Evolutionary conservation across 2,329 filamentous ascomycete species (phyloP).

Genomic region (Fusarium dlaminii): DNA sequence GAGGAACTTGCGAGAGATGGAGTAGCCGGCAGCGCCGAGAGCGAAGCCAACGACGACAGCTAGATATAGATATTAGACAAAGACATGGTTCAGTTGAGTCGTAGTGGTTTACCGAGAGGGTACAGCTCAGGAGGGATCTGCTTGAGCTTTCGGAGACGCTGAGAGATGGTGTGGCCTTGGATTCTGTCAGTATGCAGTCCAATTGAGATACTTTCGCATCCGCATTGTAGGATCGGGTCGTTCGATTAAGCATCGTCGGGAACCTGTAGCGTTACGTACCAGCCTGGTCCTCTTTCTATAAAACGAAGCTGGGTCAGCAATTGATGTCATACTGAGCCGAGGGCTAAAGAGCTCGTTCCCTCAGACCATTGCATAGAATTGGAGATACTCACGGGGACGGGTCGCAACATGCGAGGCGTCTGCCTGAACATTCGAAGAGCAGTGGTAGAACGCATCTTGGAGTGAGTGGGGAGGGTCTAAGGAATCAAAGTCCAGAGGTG

Average conservation of each 20-base stretch:
- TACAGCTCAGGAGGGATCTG: constrained; percentile 93
- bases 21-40: constrained; percentile 83
- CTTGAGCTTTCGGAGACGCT: constrained; percentile 90
- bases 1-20: constrained; percentile 80
- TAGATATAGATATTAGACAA: constrained; percentile 51
- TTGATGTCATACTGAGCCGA: constrained; percentile 37
- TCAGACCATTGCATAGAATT: constrained; percentile 22
- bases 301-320: constrained; percentile 35
- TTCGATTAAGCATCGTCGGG: constrained; percentile 16
- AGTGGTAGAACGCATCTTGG: constrained; percentile 72
- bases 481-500: constrained; percentile 40
- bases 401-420: constrained; percentile 72
- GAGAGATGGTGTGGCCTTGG: constrained; percentile 93
- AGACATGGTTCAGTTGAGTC: constrained; percentile 24
- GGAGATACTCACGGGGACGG: constrained; percentile 71
- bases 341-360: constrained; percentile 35
- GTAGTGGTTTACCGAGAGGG: constrained; percentile 77
- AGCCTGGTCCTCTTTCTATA: constrained; percentile 72
- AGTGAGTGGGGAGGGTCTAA: constrained; percentile 45
- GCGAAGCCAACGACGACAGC: constrained; percentile 90
- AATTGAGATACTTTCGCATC: constrained; percentile 27
- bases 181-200: constrained; percentile 37
- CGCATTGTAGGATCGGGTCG: constrained; percentile 19
- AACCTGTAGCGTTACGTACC: constrained; percentile 60
- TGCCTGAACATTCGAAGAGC: constrained; percentile 74